Conservation (phyloP, 2,329 filamentous ascomycete species). For the Botrytis elliptica region DNA sequence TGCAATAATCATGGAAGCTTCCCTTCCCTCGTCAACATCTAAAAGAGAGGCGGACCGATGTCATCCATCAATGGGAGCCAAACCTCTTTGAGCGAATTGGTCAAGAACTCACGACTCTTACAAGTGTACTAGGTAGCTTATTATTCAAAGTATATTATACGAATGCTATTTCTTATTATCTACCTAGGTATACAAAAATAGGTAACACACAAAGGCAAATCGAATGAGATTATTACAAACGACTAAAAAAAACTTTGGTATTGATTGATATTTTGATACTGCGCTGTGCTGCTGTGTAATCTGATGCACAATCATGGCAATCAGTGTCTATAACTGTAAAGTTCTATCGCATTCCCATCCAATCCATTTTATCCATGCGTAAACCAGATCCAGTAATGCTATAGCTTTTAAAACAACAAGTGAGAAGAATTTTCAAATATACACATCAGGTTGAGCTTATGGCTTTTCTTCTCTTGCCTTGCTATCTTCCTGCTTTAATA, state of each 20-base stretch:
- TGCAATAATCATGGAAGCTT: slow-evolving; percentile 17
- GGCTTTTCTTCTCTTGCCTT: slow-evolving; percentile 29
- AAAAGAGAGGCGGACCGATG: slow-evolving; percentile 16
- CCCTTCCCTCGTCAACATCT: not conserved
- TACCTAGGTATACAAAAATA: not conserved
- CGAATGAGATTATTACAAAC: not conserved
- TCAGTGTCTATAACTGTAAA: slow-evolving; percentile 20
- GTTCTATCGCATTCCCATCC: slow-evolving; percentile 20
- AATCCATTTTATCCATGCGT: slow-evolving; percentile 29
- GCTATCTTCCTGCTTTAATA: slow-evolving; percentile 46
- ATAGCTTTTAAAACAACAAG: slow-evolving; percentile 30
- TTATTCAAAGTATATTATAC: not conserved
- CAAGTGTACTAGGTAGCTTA: not conserved
- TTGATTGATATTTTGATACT: slow-evolving; percentile 4
- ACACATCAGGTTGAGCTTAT: slow-evolving; percentile 21
- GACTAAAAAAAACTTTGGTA: not conserved
- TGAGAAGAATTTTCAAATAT: slow-evolving; percentile 28
- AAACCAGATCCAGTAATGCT: slow-evolving; percentile 30
- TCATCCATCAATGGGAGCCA: slow-evolving; percentile 15
- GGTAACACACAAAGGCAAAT: not conserved
- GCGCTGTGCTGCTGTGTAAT: slow-evolving; percentile 3
- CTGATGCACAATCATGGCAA: slow-evolving; percentile 15
- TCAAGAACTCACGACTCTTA: not conserved
- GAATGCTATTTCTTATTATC: not conserved
- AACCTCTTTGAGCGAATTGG: slow-evolving; percentile 8